Conservation (phyloP, 371 early-diverging fungal genomes). For the Amoeboradix gromovi region DNA sequence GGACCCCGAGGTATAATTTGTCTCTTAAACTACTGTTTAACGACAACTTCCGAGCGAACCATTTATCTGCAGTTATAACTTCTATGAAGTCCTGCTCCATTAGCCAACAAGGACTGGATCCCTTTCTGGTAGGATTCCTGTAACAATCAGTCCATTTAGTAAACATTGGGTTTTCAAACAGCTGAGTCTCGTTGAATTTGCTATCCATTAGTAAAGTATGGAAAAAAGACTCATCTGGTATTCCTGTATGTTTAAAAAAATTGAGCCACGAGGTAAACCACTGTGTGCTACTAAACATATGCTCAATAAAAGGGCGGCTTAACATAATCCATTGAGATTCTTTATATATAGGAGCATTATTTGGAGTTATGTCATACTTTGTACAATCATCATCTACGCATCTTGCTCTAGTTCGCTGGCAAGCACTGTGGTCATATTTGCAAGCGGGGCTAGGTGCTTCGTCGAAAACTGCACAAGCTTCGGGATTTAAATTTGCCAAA, state of each 20-base stretch:
- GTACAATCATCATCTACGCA: neutral
- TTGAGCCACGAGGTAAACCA: neutral
- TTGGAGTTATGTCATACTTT: neutral
- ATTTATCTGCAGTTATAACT: neutral
- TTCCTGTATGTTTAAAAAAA: neutral
- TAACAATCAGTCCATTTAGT: neutral
- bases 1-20: no score
- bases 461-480: neutral
- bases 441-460: neutral
- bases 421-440: neutral
- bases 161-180: neutral
- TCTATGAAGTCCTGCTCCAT: neutral
- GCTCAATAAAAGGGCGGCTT: neutral
- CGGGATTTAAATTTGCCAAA: neutral
- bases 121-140: neutral
- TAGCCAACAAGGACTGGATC: neutral
- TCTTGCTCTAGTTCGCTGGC: neutral
- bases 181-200: neutral
- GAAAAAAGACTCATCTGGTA: neutral
- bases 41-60: neutral
- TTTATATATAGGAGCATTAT: neutral
- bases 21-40: neutral
- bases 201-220: neutral
- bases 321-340: neutral
- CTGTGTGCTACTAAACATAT: neutral